phyloP scores from a whole-genome alignment of 2,329 filamentous ascomycete genomes.

The Botrytis byssoidea region DNA sequence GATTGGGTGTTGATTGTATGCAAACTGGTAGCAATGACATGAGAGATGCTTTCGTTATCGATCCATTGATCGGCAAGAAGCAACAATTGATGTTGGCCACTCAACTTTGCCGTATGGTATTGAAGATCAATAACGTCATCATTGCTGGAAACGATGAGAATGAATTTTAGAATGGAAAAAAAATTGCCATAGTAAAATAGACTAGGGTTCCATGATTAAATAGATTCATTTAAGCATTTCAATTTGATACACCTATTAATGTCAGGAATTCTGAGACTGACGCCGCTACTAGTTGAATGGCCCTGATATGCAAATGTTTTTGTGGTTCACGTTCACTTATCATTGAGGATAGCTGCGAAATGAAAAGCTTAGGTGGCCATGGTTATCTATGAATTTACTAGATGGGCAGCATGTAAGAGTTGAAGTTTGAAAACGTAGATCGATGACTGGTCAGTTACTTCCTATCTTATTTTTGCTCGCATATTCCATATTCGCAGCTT shows the following conservation, averaged over 20 bases:
- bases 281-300: neutral
- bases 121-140: conserved; percentile 97
- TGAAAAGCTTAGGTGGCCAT: neutral
- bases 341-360: neutral
- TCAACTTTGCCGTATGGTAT: conserved; percentile 95
- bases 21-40: conserved; percentile 92
- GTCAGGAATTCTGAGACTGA: neutral
- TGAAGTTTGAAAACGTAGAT: neutral
- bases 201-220: conserved; percentile 6
- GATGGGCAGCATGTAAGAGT: neutral
- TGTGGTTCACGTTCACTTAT: neutral
- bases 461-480: neutral
- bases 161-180: conserved; percentile 62
- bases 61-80: conserved; percentile 96
- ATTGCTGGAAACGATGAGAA: conserved; percentile 83
- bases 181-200: conserved; percentile 13
- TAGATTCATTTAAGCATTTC: conserved; percentile 2
- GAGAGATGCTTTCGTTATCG: conserved; percentile 97
- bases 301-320: neutral
- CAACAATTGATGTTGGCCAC: conserved; percentile 96
- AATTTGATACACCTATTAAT: neutral
- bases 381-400: neutral
- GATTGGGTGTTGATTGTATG: conserved; percentile 97
- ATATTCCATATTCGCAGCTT: neutral
- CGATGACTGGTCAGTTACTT: neutral